Evolutionary conservation across 2,329 filamentous ascomycete genomes (phyloP).

Genomic region (Uncinocarpus reesii): DNA sequence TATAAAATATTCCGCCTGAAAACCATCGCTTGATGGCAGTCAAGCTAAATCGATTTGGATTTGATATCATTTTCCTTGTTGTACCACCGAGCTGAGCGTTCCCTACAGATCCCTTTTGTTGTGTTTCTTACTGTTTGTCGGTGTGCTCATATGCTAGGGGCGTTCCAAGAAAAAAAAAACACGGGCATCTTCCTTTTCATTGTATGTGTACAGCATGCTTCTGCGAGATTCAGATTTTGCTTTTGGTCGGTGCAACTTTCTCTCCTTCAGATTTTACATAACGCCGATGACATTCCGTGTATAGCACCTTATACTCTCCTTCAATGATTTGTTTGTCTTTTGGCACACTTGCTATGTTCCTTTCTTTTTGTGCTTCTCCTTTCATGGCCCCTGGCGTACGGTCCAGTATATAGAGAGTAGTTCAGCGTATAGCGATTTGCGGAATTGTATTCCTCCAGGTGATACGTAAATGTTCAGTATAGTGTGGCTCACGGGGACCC

Average conservation of each 20-base stretch:
- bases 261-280: not conserved
- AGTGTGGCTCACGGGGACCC: no score
- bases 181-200: not conserved
- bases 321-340: not conserved
- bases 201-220: not conserved
- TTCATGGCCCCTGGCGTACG: not conserved
- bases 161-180: not conserved
- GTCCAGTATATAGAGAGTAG: not conserved
- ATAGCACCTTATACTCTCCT: not conserved
- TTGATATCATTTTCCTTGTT: not conserved
- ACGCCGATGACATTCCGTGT: not conserved
- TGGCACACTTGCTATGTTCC: not conserved
- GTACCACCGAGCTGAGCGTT: slow-evolving; percentile 5
- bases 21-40: not conserved
- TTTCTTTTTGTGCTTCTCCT: not conserved
- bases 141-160: not conserved
- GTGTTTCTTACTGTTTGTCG: not conserved
- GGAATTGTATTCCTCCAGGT: not conserved
- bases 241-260: no score
- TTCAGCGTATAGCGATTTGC: no score
- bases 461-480: no score
- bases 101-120: no score
- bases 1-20: not conserved
- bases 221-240: not conserved
- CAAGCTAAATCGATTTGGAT: not conserved